Evolutionary conservation across 2,329 filamentous ascomycete genomes (phyloP), one percentile per base, ranked within the genome.

Genomic region (Cladosporium velox): DNA sequence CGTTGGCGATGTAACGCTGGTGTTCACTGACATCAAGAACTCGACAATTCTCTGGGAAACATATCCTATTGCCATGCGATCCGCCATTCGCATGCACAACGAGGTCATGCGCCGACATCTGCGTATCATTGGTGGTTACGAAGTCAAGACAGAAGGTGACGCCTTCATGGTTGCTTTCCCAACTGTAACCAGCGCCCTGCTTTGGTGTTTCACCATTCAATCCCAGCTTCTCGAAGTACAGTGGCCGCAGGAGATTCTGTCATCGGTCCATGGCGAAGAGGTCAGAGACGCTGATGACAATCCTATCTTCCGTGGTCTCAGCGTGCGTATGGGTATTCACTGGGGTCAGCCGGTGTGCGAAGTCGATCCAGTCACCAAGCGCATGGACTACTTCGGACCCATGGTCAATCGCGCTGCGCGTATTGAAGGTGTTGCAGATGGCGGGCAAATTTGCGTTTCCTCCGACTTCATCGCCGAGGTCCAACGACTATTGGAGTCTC

Each of bases 131-230:
- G 95, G 95, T 75, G 95, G 95, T 1, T 99, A 97, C 75, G 95
- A 99, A 80, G 95, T 99, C 78, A 99, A 99, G 84, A 99, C 95
- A 21, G 95, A 99, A 91, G 95, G 95, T 71, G 95, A 99, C 79
- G 95, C 95, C 10, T 99, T 99, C 75, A 98, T 99, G 93, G 95
- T 99, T 35, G 96, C 94, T 11, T 99, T 99, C 79, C 92, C 93
- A 1, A 98, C 95, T 0, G 93, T 95, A 2, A 98, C 95, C 1
- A 95, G 93, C 10, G 95, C 95, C 5, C 81, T 99, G 59, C 85
- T 99, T 8, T 99, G 95, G 95, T 96, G 91, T 72, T 99, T 99
- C 80, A 92, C 93, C 26, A 93, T 97, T 32, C 95, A 99, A 78
- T 90, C 89, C 70, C 87, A 90, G 73, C 86, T 99, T 4, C 86